Evolutionary conservation across 106 monocot genomes (phyloP), one percentile per base, ranked within the genome.

Genomic region (Hemerocallis citrina): DNA sequence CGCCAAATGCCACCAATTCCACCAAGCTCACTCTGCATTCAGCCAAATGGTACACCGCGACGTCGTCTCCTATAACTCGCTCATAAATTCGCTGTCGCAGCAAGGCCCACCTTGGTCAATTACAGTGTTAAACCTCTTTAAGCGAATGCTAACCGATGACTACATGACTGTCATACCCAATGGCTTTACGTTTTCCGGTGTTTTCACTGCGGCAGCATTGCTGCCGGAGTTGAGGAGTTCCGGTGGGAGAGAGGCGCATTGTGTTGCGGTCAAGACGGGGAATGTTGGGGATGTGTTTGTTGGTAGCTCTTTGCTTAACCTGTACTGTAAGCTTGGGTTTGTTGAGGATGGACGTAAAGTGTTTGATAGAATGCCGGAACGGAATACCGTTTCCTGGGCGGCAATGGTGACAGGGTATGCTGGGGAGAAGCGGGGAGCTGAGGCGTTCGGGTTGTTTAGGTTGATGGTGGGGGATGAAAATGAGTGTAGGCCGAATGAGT

Each of bases 401-500:
- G 79, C 85, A 0, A 82, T 91, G 81, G 77, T 91, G 24, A 68
- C 81, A 3, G 90, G 79, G 0, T 91, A 65, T 55, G 76, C 85
- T 0, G 61, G 72, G 17, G 90, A 77, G 2, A 71, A 72, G 45
- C 69, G 54, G 27, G 74, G 66, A 8, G 79, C 85, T 38, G 82
- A 82, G 27, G 90, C 71, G 8, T 58, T 91, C 1, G 8, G 31
- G 2, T 85, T 71, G 37, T 85, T 85, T 41, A 54, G 40, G 17
- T 35, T 68, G 32, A 74, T 91, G 90, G 54, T 42, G 7, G 90
- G 90, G 22, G 44, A 74, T 68, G 28, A 16, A 40, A n/a, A n/a
- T n/a, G n/a, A n/a, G n/a, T n/a, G n/a, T n/a, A n/a, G n/a, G n/a
- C 90, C 90, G 0, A 79, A 91, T 67, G 84, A 89, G 68, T 78